Conservation (phyloP, 2,329 filamentous ascomycete genomes). For the Fusarium secorum region DNA sequence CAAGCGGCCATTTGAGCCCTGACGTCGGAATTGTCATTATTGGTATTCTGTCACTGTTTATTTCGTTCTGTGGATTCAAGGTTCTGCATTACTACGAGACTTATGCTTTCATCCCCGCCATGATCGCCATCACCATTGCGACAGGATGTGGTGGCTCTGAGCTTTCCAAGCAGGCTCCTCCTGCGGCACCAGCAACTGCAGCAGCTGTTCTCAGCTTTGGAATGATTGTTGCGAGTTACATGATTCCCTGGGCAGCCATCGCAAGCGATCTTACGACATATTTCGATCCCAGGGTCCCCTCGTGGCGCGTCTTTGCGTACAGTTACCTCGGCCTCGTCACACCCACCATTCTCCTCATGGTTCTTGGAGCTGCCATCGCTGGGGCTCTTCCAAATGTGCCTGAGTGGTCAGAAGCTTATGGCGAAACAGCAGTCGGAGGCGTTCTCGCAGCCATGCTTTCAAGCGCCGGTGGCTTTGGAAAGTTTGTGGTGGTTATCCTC, state of each 20-base stretch:
- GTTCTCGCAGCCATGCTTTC: constrained; percentile 67
- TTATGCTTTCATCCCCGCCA: constrained; percentile 63
- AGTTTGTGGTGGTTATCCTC: constrained; percentile 67
- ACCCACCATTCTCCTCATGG: constrained; percentile 67
- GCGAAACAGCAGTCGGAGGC: constrained; percentile 62
- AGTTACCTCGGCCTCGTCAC: constrained; percentile 63
- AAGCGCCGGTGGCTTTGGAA: constrained; percentile 66
- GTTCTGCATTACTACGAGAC: constrained; percentile 66
- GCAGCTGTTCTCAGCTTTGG: constrained; percentile 62
- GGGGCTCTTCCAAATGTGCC: constrained; percentile 64
- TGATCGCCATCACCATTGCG: constrained; percentile 63
- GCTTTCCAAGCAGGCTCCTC: constrained; percentile 57
- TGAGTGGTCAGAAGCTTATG: constrained; percentile 62
- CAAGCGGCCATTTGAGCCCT: constrained; percentile 56
- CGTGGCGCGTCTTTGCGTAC: constrained; percentile 62
- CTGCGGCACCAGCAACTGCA: constrained; percentile 52
- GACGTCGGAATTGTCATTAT: constrained; percentile 69
- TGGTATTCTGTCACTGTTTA: constrained; percentile 61
- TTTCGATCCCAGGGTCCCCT: constrained; percentile 62
- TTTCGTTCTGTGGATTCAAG: constrained; percentile 69
- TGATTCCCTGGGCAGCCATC: constrained; percentile 68
- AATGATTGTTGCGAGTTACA: constrained; percentile 68
- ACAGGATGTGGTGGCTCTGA: constrained; percentile 61
- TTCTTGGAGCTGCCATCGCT: constrained; percentile 69
- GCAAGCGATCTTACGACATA: constrained; percentile 70